A percentile compares a stretch with the other conserved stretches of the same genome.
Conservation (phyloP, 306 rosid genomes). For the Phaseolus lunatus region DNA sequence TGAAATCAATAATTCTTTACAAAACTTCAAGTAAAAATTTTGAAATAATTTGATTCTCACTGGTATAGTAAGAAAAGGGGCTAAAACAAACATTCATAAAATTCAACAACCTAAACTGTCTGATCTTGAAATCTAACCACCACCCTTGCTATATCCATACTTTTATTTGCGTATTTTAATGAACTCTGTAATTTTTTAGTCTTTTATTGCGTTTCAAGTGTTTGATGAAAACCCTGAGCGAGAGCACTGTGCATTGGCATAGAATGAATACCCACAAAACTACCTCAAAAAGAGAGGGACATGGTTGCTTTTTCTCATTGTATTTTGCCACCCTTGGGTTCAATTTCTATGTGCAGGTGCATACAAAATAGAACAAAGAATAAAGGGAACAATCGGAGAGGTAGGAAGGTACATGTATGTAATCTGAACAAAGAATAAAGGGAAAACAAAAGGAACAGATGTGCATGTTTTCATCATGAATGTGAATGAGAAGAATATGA, state of each 20-base stretch:
- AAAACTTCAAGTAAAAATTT: no score
- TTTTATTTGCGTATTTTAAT: not conserved
- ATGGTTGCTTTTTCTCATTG: conserved; percentile 19
- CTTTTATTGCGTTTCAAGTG: conserved; percentile 12
- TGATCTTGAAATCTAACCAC: no score
- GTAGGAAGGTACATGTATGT: not conserved
- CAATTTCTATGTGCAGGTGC: conserved; percentile 7
- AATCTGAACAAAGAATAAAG: not conserved
- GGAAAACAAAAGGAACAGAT: not conserved
- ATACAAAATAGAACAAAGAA: conserved; percentile 10
- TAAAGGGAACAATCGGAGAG: not conserved
- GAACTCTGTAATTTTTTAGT: not conserved
- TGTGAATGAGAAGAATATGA: conserved; percentile 50
- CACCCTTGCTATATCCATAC: no score
- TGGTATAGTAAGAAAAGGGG: no score
- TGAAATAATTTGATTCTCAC: no score
- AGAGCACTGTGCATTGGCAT: not conserved
- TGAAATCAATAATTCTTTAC: no score
- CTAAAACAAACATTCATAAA: no score
- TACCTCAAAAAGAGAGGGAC: conserved; percentile 1
- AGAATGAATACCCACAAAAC: not conserved
- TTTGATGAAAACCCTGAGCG: conserved; percentile 47
- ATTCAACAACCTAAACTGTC: no score
- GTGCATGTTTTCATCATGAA: conserved; percentile 5
- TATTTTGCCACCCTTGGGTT: conserved; percentile 11